Conservation (phyloP, 169 alveolate genomes). For the Toxoplasma gondii region DNA sequence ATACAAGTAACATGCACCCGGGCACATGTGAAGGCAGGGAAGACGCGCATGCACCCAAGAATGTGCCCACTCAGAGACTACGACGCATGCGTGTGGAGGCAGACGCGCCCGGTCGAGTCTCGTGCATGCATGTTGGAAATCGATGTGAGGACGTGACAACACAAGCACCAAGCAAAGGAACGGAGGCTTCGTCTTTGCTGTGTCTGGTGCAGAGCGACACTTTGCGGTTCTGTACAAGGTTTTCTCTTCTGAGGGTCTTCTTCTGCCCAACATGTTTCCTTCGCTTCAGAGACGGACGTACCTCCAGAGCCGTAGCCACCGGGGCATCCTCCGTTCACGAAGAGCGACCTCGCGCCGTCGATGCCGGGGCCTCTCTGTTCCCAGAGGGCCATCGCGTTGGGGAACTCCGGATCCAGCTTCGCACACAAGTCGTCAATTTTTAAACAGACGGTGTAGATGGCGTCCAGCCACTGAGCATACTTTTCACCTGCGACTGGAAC, state of each 20-base stretch:
- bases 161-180: no score
- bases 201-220: no score
- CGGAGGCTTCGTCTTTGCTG: no score
- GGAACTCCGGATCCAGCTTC: slow-evolving; percentile 66
- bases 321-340: neutral
- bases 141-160: no score
- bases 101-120: no score
- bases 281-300: neutral
- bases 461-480: slow-evolving; percentile 76
- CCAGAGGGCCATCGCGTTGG: slow-evolving; percentile 76
- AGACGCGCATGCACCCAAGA: no score
- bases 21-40: no score
- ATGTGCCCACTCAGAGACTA: no score
- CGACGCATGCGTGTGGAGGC: no score
- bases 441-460: slow-evolving; percentile 72
- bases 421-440: slow-evolving; percentile 75
- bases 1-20: no score
- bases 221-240: no score
- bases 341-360: slow-evolving; percentile 36
- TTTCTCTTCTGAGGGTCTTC: neutral
- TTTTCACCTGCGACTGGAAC: slow-evolving; percentile 10
- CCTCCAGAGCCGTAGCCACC: slow-evolving; percentile 4
- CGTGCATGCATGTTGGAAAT: no score
- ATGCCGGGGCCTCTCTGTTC: slow-evolving; percentile 59
- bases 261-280: neutral